These are phyloP conservation scores for Fusarium duplospermum DNA, from an alignment of 2,329 filamentous ascomycete genomes.

Conservation along the genomic window DNA sequence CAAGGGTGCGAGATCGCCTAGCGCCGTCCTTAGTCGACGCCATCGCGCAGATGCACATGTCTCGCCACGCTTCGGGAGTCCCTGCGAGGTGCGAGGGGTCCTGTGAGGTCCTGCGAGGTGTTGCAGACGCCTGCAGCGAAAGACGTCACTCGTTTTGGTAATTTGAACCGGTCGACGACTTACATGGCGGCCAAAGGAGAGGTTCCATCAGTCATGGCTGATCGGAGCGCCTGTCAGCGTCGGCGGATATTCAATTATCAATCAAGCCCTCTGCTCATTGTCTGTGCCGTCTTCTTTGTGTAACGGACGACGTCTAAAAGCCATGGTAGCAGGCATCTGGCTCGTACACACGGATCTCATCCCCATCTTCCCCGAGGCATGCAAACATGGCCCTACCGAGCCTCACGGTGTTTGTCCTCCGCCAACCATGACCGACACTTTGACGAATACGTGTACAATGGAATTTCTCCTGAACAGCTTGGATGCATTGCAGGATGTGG, in stretches of 20 bases:
- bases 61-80: slow-evolving; percentile 44
- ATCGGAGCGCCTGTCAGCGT: slow-evolving; percentile 1
- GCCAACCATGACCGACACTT: slow-evolving; percentile 14
- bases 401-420: slow-evolving; percentile 27
- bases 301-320: slow-evolving; percentile 1
- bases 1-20: slow-evolving; percentile 40
- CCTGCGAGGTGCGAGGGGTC: slow-evolving; percentile 30
- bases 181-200: slow-evolving; percentile 20
- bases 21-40: slow-evolving; percentile 35
- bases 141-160: slow-evolving; percentile 45
- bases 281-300: slow-evolving; percentile 3
- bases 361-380: slow-evolving; percentile 6
- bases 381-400: slow-evolving; percentile 18
- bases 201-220: slow-evolving; percentile 3
- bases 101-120: slow-evolving; percentile 36
- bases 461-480: slow-evolving; percentile 4
- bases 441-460: slow-evolving; percentile 6
- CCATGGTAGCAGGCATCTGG: slow-evolving; percentile 18
- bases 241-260: slow-evolving; percentile 16
- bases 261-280: slow-evolving; percentile 13
- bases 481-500: slow-evolving; percentile 24
- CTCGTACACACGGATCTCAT: slow-evolving; percentile 21
- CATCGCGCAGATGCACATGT: slow-evolving; percentile 42
- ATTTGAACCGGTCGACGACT: slow-evolving; percentile 31
- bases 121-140: slow-evolving; percentile 34